Evolutionary conservation across 495 filamentous ascomycete genomes (phyloP).

Genomic region (Penicillium maclennaniae): DNA sequence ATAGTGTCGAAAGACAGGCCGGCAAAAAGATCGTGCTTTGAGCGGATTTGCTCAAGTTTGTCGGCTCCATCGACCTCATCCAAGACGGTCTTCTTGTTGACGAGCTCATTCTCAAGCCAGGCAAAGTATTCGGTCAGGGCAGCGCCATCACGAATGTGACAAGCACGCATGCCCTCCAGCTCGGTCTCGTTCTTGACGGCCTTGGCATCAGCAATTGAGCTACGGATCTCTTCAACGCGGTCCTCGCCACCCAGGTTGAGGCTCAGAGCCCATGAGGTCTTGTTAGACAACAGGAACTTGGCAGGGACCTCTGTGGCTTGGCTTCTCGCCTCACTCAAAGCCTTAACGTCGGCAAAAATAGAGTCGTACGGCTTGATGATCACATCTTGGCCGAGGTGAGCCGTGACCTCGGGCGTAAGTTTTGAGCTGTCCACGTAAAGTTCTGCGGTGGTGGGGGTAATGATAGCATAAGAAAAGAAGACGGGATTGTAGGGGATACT

Average conservation of each 20-base stretch:
- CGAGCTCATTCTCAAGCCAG: constrained; percentile 88
- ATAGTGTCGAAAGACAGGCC: constrained; percentile 96
- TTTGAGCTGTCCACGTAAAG: constrained; percentile 84
- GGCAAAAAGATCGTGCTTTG: constrained; percentile 77
- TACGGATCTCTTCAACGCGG: constrained; percentile 79
- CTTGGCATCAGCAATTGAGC: constrained; percentile 89
- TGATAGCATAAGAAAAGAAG: constrained; percentile 93
- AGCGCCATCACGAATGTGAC: constrained; percentile 92
- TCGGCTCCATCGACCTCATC: constrained; percentile 91
- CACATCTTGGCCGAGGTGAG: constrained; percentile 70
- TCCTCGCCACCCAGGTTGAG: constrained; percentile 84
- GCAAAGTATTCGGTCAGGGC: constrained; percentile 91
- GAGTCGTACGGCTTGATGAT: constrained; percentile 76
- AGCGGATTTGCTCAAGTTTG: constrained; percentile 79
- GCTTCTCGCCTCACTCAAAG: constrained; percentile 45
- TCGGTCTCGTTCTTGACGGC: constrained; percentile 95
- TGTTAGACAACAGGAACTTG: constrained; percentile 86
- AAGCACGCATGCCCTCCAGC: constrained; percentile 86
- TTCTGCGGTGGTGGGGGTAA: constrained; percentile 77
- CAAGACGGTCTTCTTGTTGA: constrained; percentile 65
- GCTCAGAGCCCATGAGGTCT: constrained; percentile 90
- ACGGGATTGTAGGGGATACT: constrained; percentile 98
- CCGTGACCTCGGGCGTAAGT: constrained; percentile 61
- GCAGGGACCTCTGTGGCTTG: constrained; percentile 33
- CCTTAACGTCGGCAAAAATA: constrained; percentile 74